Base-by-base conservation (phyloP, 1,284 basidiomycete species). In the Kwoniella shivajii region DNA sequence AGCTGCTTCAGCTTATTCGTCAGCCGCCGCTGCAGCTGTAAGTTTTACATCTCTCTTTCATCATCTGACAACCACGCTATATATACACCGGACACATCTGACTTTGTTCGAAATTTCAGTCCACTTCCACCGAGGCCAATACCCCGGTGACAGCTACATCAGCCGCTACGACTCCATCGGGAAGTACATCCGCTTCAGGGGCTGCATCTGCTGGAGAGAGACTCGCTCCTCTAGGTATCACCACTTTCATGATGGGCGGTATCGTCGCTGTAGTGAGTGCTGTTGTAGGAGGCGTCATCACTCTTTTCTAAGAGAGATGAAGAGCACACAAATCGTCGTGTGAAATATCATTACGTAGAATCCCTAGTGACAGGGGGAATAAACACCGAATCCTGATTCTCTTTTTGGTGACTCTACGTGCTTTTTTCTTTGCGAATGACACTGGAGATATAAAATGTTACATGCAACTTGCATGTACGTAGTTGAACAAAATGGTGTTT, bases 1-100 rank as follows among this genome's bases (percentile, higher is more conserved):
- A 1, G 87, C 87, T 0, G 80, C 74, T 36, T 82, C 83, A 56
- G 87, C 87, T 81, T 87, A 73, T 69, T 61, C 63, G 4, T 67
- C 67, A 18, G 65, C 57, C 48, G 62, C 61, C 20, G 61, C 62
- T 14, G 68, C 60, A 33, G 69, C 69, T 29, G 64, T 63, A 39
- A 53, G 55, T 60, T 11, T 18, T 16, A 30, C 13, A 6, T 2
- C 4, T n/a, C 51, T 18, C 18, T 31, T n/a, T 24, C 30, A n/a
- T 33, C 20, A 31, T 20, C 11, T 30, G 18, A 31, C 3, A 4
- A 6, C 27, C 13, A 27, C 0, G 14, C 14, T 7, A 5, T 10
- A 16, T 11, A 20, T 6, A 36, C 20, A 29, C 7, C 11, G 24
- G 29, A 27, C 22, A 31, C 20, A n/a, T n/a, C n/a, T n/a, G n/a